Evolutionary conservation across 768 basidiomycete species (phyloP), one percentile per base, ranked within the genome.

Genomic region (Leccinum sublutescens): DNA sequence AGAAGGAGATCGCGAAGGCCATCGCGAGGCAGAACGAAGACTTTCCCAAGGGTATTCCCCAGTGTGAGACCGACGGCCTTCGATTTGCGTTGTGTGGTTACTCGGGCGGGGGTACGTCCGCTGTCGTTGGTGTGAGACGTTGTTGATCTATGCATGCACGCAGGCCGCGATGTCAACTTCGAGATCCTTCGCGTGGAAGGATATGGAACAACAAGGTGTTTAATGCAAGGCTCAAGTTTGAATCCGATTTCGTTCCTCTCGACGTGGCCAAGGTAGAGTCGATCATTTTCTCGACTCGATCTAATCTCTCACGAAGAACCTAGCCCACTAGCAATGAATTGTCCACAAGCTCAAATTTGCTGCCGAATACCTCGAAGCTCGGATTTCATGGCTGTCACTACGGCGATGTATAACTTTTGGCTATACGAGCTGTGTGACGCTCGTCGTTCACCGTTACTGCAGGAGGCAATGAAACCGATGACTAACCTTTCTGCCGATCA

Each of bases 401-500:
- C 80, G 2, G 80, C 86, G 0, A 87, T 84, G 0, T 86, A 98
- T 77, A 92, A 91, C 67, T 98, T 97, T 79, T 98, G 96, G 95
- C 75, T 99, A 47, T 95, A 98, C 71, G 96, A 98, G 74, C 80
- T 98, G n/a, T 98, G 97, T 70, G 97, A 99, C 71, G 95, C 45
- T 21, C 58, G 40, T 56, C 34, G 25, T 38, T 45, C n/a, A 59
- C 54, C 15, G 25, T 60, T 50, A 17, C 36, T 65, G 52, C 71
- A 95, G 93, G 96, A 99, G 83, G 97, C 94, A 4, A 97, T 95
- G 87, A 99, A 99, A 75, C 93, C 94, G 7, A 91, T 98, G 85
- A 93, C 93, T 2, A 94, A 97, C 64, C 84, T 87, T 19, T 79
- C 84, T 3, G 84, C 87, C 0, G 80, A 88, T 6, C 67, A 77